Percentiles rank a stretch among this genome's conserved stretches.
Conservation (phyloP, 2,329 filamentous ascomycete species). For the Colletotrichum sp. region DNA sequence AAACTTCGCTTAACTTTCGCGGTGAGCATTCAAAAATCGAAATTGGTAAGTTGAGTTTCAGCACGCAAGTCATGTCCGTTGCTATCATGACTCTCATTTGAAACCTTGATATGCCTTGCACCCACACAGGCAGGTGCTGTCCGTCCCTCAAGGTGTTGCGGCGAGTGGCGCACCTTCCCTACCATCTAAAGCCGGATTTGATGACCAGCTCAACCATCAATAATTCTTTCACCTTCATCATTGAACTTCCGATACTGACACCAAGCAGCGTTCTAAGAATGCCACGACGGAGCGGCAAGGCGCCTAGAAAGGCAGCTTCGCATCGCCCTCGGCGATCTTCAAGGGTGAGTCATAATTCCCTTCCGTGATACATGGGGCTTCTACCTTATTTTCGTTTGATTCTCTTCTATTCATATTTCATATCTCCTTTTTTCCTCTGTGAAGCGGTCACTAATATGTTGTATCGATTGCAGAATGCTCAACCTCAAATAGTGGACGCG, state of each 20-base stretch:
- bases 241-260: neutral
- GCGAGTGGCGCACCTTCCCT: fast-evolving
- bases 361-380: fast-evolving
- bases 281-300: neutral
- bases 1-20: fast-evolving
- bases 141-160: neutral
- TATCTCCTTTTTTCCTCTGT: fast-evolving
- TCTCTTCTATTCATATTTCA: fast-evolving
- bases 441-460: fast-evolving
- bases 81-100: fast-evolving
- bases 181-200: fast-evolving
- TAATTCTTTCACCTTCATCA: fast-evolving
- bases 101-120: neutral
- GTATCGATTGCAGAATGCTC: neutral
- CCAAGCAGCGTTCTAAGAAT: neutral
- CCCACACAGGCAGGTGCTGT: fast-evolving
- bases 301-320: neutral
- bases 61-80: fast-evolving
- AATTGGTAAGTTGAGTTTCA: neutral
- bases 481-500: fast-evolving
- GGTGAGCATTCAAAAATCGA: fast-evolving
- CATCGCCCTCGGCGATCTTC: neutral
- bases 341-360: neutral
- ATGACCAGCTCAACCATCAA: neutral
- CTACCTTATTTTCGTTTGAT: fast-evolving